Conservation (phyloP, 2,329 filamentous ascomycete genomes). For the Pseudonectria foliicola region DNA sequence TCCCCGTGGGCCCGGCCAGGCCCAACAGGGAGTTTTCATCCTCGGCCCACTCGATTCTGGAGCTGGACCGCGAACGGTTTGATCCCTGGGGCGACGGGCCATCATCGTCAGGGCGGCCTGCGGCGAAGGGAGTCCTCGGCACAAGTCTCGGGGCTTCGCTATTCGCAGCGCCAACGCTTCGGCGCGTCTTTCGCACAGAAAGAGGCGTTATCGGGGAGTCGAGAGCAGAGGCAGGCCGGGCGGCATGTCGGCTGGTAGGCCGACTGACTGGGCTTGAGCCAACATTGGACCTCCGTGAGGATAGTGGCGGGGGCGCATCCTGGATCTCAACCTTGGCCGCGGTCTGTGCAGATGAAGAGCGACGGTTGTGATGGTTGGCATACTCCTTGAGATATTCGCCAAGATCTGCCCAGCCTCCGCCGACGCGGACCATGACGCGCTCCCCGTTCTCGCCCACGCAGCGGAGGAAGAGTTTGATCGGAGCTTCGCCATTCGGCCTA, state of each 20-base stretch:
- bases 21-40: slow-evolving; percentile 55
- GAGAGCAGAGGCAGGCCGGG: slow-evolving; percentile 34
- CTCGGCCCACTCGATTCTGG: slow-evolving; percentile 49
- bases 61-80: slow-evolving; percentile 43
- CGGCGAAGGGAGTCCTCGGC: slow-evolving; percentile 37
- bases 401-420: slow-evolving; percentile 95
- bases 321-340: slow-evolving; percentile 50
- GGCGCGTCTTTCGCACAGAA: slow-evolving; percentile 48
- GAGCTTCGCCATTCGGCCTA: slow-evolving; percentile 72
- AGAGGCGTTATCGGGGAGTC: slow-evolving; percentile 41
- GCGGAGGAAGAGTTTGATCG: slow-evolving; percentile 91
- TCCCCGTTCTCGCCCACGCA: slow-evolving; percentile 85
- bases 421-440: slow-evolving; percentile 95
- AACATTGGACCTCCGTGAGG: slow-evolving; percentile 20
- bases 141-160: slow-evolving; percentile 25
- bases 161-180: slow-evolving; percentile 32
- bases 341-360: slow-evolving; percentile 37
- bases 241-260: slow-evolving; percentile 11
- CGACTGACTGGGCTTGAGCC: slow-evolving; percentile 32
- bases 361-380: slow-evolving; percentile 82
- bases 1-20: slow-evolving; percentile 62
- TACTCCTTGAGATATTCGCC: slow-evolving; percentile 94
- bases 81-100: slow-evolving; percentile 40
- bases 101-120: slow-evolving; percentile 26
- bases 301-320: slow-evolving; percentile 34